These are phyloP conservation scores for Yarrowia deformans DNA, from an alignment of 805 yeast species.

Conservation along the genomic window DNA sequence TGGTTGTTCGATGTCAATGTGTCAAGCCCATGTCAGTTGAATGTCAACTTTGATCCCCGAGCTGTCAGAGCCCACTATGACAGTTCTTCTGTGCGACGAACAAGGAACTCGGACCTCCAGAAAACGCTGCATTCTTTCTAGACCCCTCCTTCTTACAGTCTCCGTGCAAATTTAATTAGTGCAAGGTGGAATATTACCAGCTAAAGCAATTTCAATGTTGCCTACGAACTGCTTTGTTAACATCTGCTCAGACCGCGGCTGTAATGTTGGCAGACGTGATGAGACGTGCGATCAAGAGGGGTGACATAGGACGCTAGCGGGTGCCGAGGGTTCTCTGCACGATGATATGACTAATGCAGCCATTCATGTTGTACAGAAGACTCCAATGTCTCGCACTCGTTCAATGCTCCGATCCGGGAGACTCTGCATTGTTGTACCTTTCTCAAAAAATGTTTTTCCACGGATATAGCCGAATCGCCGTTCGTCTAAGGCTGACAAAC, in stretches of 20 bases:
- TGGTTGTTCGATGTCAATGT: neutral
- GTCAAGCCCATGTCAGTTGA: neutral
- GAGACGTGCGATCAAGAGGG: slow-evolving; percentile 31
- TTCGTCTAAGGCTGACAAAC: slow-evolving; percentile 8
- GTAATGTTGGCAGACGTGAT: slow-evolving; percentile 33
- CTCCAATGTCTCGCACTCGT: neutral
- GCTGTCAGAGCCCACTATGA: slow-evolving; percentile 4
- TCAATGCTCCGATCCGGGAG: neutral
- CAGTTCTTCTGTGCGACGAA: neutral
- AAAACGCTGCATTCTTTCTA: slow-evolving; percentile 7
- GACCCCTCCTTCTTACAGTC: neutral
- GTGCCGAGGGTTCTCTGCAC: neutral
- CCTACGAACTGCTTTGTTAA: neutral
- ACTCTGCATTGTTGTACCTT: neutral
- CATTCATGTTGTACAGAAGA: too few species aligned
- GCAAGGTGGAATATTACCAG: neutral
- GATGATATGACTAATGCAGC: neutral
- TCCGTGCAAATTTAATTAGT: neutral
- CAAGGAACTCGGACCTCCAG: neutral
- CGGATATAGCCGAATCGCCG: slow-evolving; percentile 11
- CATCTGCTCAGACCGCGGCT: neutral
- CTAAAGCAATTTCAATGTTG: slow-evolving; percentile 5
- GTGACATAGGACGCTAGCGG: slow-evolving; percentile 16
- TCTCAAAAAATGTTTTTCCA: neutral
- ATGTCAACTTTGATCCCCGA: slow-evolving; percentile 10